Evolutionary conservation across 257 asterid species (phyloP), one percentile per base, ranked within the genome.

Genomic region (Solanum chmielewskii): DNA sequence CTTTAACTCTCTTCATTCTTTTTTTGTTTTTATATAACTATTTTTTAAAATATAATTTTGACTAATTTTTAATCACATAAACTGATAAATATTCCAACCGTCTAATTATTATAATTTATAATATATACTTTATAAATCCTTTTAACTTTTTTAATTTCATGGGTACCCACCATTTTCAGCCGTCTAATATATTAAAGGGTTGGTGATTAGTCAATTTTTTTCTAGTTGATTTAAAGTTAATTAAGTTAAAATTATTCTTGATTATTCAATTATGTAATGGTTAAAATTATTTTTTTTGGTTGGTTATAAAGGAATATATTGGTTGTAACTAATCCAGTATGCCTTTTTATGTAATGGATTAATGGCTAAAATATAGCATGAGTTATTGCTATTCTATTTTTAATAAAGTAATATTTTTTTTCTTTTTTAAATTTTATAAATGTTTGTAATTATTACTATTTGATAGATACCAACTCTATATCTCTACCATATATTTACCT

Each of bases 211-310:
- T 25, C 31, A 84, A 81, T 86, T 89, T 85, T 59, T 66, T n/a
- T 1, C 47, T 76, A 41, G 84, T 82, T 71, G 76, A 21, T 60
- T 59, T 42, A 69, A 70, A 85, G 82, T 73, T 85, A 9, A 78
- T 59, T 83, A 27, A 45, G 66, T 80, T 47, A 29, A 86, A 78
- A 87, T 88, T 90, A 87, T 42, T 18, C 35, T 87, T 44, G 37
- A 75, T 21, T 85, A 60, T 25, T 86, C 84, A 89, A 91, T 92
- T 74, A 93, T 93, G n/a, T 86, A 90, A 83, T 84, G 64, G 91
- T 86, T 90, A 89, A 86, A 89, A 86, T 44, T 78, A 4, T 37
- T 80, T 45, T 35, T 80, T 45, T 80, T 80, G 9, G 84, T 80
- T 80, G 8, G 68, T 80, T 80, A 80, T 31, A 27, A 47, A 10